Conservation (phyloP, 2,329 filamentous ascomycete genomes). For the Penicillium expansum region DNA sequence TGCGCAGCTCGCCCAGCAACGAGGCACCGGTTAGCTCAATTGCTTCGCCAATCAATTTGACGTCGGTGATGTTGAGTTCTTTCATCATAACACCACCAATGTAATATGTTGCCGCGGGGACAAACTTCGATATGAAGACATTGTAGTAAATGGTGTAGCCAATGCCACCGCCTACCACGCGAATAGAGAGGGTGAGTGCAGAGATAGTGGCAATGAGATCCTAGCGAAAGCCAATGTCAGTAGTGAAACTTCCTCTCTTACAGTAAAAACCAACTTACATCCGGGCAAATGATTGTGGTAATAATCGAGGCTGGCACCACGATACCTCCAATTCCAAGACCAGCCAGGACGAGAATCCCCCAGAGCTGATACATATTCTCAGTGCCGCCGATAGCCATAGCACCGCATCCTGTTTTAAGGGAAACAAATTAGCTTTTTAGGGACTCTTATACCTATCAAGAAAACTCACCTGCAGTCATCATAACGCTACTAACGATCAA, state of each 20-base stretch:
- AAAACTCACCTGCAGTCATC: conserved; percentile 59
- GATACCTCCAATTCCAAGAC: conserved; percentile 65
- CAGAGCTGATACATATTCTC: conserved; percentile 57
- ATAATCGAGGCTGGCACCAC: conserved; percentile 67
- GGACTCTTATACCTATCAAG: not conserved
- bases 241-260: not conserved
- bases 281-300: conserved; percentile 66
- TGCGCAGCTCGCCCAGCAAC: conserved; percentile 49
- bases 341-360: conserved; percentile 59
- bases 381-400: conserved; percentile 49
- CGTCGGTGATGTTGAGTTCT: conserved; percentile 51
- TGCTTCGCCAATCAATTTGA: conserved; percentile 48
- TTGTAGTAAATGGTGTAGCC: conserved; percentile 62
- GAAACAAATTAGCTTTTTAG: not conserved
- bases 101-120: conserved; percentile 45
- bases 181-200: conserved; percentile 66
- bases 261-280: conserved; percentile 39
- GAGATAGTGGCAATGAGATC: conserved; percentile 67
- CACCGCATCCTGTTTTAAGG: conserved; percentile 47
- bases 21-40: conserved; percentile 55
- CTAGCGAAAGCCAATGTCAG: conserved; percentile 17
- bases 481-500: conserved; percentile 59
- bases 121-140: conserved; percentile 48
- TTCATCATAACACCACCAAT: conserved; percentile 53
- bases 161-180: conserved; percentile 65